Conservation (phyloP, 768 basidiomycete genomes). For the Trametopsis cervina region DNA sequence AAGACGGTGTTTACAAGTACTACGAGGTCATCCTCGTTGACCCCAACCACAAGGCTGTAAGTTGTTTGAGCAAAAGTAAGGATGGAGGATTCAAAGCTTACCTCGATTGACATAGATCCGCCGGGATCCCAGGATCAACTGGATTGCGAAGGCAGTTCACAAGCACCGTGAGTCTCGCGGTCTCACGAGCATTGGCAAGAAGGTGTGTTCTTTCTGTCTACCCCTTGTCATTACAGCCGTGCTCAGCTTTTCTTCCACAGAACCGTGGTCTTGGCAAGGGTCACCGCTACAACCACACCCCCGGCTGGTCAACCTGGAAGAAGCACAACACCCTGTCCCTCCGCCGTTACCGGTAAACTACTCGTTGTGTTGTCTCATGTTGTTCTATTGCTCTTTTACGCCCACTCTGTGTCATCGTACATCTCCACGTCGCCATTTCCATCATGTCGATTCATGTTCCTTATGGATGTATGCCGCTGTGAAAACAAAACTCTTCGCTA, state of each 20-base stretch:
- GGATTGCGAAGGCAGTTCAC: constrained; percentile 98
- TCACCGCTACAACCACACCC: constrained; percentile 88
- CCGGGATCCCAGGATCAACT: constrained; percentile 96
- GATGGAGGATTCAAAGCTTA: too few relatives aligned
- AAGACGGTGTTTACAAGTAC: constrained; percentile 98
- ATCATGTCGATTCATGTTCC: constrained; percentile 22
- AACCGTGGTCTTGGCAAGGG: constrained; percentile 98
- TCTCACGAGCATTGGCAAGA: constrained; percentile 93
- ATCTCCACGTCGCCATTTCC: background rate
- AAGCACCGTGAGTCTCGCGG: constrained; percentile 98
- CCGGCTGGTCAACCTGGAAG: constrained; percentile 89
- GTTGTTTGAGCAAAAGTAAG: too few relatives aligned
- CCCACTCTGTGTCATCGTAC: constrained; percentile 11
- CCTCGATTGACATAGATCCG: too few relatives aligned
- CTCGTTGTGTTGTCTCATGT: constrained; percentile 23
- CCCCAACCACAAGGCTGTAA: constrained; percentile 86
- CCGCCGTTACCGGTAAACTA: constrained; percentile 71
- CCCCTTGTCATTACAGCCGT: constrained; percentile 4
- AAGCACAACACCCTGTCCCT: constrained; percentile 97
- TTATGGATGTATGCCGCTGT: constrained; percentile 26
- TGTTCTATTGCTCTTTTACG: constrained; percentile 17
- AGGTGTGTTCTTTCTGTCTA: constrained; percentile 41
- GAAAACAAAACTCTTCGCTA: too few relatives aligned
- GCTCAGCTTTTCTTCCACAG: constrained; percentile 38
- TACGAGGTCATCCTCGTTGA: constrained; percentile 99